Evolutionary conservation across 345 rosid genomes (phyloP).

Genomic region (Carallia brachiata): DNA sequence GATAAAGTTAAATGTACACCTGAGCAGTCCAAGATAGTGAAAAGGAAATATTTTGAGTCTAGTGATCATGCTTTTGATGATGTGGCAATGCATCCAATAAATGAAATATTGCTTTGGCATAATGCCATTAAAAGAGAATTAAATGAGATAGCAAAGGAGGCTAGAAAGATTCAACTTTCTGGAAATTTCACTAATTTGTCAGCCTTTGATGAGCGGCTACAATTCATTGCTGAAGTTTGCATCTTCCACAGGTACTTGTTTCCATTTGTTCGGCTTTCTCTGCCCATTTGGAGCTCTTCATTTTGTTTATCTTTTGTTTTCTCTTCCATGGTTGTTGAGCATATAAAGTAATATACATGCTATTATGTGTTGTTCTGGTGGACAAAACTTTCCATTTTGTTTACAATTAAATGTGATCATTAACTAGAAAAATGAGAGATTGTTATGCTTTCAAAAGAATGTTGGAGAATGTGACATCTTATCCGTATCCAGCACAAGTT

Average conservation of each 20-base stretch:
- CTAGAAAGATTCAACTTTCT: conserved; percentile 71
- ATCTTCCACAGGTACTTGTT: conserved; percentile 79
- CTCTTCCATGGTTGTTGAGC: too few relatives aligned
- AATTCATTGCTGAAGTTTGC: conserved; percentile 87
- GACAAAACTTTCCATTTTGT: too few relatives aligned
- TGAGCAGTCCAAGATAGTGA: conserved; percentile 53
- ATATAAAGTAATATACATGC: too few relatives aligned
- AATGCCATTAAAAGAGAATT: conserved; percentile 75
- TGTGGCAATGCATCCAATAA: conserved; percentile 47
- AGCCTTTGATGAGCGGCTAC: conserved; percentile 74
- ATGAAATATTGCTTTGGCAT: conserved; percentile 78
- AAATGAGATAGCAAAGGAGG: conserved; percentile 76
- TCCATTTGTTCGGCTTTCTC: conserved; percentile 4
- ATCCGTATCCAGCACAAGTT: too few relatives aligned
- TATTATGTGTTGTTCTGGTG: too few relatives aligned
- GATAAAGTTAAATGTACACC: conserved; percentile 46
- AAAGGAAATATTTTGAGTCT: conserved; percentile 67
- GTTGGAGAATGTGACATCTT: too few relatives aligned
- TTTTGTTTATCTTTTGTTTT: too few relatives aligned
- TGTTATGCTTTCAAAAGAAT: too few relatives aligned
- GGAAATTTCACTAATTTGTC: conserved; percentile 73
- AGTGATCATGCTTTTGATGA: conserved; percentile 33
- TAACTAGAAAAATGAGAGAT: too few relatives aligned
- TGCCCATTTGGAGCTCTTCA: too few relatives aligned
- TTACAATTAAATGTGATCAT: too few relatives aligned